Conservation (phyloP, 805 yeast genomes). For the Ogataea saltuana region DNA sequence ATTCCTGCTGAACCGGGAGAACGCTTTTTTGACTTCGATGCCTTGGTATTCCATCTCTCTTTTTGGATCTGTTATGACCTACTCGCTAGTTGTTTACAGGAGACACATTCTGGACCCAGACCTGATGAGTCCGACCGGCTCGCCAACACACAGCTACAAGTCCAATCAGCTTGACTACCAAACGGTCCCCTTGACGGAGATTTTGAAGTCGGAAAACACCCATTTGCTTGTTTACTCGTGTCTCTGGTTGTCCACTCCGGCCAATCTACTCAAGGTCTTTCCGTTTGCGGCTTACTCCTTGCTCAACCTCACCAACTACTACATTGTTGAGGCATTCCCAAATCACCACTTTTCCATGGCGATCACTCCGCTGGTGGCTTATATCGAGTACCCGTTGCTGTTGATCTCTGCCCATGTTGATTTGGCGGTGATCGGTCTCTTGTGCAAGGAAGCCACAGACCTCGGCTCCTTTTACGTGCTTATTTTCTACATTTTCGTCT, state of each 20-base stretch:
- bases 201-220: constrained; percentile 43
- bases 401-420: constrained; percentile 42
- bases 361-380: constrained; percentile 38
- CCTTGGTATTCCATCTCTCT: constrained; percentile 27
- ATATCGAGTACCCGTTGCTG: constrained; percentile 40
- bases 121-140: constrained; percentile 7
- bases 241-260: constrained; percentile 40
- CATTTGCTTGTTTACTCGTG: constrained; percentile 39
- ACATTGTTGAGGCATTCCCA: constrained; percentile 38
- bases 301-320: constrained; percentile 39
- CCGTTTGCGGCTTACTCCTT: constrained; percentile 45
- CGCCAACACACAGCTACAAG: constrained; percentile 7
- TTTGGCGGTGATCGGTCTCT: constrained; percentile 33
- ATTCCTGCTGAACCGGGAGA: constrained; percentile 13
- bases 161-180: constrained; percentile 11
- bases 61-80: constrained; percentile 31
- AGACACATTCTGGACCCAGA: constrained; percentile 26
- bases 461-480: constrained; percentile 34
- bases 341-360: constrained; percentile 35
- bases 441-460: constrained; percentile 32
- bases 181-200: constrained; percentile 35
- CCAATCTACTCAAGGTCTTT: constrained; percentile 36
- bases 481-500: constrained; percentile 37
- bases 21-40: constrained; percentile 7
- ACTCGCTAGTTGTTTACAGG: constrained; percentile 33